phyloP scores from a whole-genome alignment of 2,329 filamentous ascomycete genomes.

The Colletotrichum sp. region DNA sequence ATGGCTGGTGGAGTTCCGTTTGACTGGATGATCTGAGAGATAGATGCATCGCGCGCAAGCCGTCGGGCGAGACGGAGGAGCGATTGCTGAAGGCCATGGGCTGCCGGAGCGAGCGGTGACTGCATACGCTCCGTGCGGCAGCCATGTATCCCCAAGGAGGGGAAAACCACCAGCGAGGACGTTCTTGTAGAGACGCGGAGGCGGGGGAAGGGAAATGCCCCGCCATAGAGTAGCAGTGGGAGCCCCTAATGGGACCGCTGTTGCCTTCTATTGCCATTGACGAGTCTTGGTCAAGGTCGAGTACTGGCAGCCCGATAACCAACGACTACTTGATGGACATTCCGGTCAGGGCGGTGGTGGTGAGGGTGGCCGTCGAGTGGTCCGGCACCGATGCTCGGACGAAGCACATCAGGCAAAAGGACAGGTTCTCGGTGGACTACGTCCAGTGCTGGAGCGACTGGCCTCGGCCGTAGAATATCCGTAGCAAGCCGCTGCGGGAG shows the following conservation, averaged over 20 bases:
- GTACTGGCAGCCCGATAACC: not conserved
- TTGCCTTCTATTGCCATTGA: not conserved
- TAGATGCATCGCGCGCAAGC: not conserved
- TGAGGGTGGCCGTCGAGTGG: not conserved
- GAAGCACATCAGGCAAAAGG: not conserved
- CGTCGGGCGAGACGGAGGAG: not conserved
- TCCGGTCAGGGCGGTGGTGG: not conserved
- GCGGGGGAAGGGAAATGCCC: not conserved
- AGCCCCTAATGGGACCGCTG: not conserved
- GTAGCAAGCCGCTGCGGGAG: not conserved
- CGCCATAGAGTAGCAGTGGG: not conserved
- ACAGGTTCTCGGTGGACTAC: not conserved
- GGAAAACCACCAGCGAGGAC: not conserved
- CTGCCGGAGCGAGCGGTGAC: not conserved
- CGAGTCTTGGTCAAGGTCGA: not conserved
- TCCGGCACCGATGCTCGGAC: not conserved
- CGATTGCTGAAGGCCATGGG: not conserved
- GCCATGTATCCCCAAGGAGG: not conserved
- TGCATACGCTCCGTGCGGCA: not conserved
- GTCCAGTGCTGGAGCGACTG: not conserved
- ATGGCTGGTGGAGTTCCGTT: slow-evolving; percentile 8
- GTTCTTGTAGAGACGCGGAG: not conserved
- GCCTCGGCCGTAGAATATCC: not conserved
- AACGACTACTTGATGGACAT: not conserved
- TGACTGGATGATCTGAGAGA: slow-evolving; percentile 6